Evolutionary conservation across 495 filamentous ascomycete species (phyloP).

Genomic region (Penicillium herquei): DNA sequence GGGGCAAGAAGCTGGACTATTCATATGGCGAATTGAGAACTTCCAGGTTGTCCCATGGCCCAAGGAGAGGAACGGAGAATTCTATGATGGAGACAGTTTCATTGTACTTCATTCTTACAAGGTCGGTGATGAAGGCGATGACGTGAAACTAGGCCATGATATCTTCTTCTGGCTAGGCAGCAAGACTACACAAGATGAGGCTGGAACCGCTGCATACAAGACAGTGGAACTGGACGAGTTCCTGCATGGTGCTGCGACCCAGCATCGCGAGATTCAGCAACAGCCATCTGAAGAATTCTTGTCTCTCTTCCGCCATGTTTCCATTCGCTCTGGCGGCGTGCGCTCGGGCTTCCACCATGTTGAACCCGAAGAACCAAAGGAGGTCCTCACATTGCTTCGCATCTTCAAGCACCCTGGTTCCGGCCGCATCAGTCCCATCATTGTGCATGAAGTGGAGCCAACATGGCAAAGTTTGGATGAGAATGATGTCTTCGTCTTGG

Average conservation of each 20-base stretch:
- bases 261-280: conserved; percentile 58
- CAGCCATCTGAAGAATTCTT: conserved; percentile 56
- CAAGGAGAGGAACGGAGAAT: conserved; percentile 48
- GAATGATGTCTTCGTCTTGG: conserved; percentile 60
- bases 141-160: conserved; percentile 51
- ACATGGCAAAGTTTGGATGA: conserved; percentile 60
- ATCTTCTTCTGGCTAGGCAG: conserved; percentile 62
- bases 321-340: conserved; percentile 57
- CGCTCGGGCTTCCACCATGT: conserved; percentile 59
- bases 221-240: conserved; percentile 66
- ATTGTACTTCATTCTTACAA: conserved; percentile 58
- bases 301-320: conserved; percentile 53
- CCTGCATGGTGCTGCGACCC: conserved; percentile 55
- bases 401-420: conserved; percentile 54
- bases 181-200: conserved; percentile 61
- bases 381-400: conserved; percentile 50
- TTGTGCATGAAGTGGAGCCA: conserved; percentile 62
- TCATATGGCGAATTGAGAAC: conserved; percentile 61
- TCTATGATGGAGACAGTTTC: conserved; percentile 64
- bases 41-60: conserved; percentile 62
- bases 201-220: conserved; percentile 64
- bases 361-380: conserved; percentile 40
- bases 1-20: conserved; percentile 47
- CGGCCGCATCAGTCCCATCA: conserved; percentile 41
- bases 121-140: conserved; percentile 45